A percentile compares a stretch with the other conserved stretches of the same genome.
phyloP scores from a whole-genome alignment of 257 asterid species.

The Solanum boliviense region DNA sequence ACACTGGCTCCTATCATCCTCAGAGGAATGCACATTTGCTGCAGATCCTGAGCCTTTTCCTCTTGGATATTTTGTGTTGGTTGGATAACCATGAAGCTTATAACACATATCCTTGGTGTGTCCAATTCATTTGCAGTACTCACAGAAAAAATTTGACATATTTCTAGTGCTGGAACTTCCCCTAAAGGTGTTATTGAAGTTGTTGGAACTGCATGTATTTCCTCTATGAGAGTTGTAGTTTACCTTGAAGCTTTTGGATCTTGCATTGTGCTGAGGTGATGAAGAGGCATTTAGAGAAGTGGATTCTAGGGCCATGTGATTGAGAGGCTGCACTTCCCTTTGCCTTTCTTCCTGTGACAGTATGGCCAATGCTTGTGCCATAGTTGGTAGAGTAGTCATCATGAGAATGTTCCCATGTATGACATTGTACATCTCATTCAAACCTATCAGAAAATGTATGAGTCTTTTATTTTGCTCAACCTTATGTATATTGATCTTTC shows the following conservation, averaged over 20 bases:
- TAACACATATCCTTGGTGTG: background rate
- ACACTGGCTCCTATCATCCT: background rate
- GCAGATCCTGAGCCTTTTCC: background rate
- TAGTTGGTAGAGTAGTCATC: too few relatives aligned
- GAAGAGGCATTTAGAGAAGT: too few relatives aligned
- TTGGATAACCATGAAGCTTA: background rate
- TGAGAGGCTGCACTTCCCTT: too few relatives aligned
- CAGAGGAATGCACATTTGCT: background rate
- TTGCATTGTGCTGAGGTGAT: too few relatives aligned
- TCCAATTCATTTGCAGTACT: background rate
- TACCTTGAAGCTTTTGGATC: background rate
- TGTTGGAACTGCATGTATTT: background rate
- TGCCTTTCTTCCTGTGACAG: too few relatives aligned
- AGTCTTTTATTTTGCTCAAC: too few relatives aligned
- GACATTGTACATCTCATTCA: too few relatives aligned
- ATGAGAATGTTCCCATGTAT: too few relatives aligned
- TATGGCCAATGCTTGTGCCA: too few relatives aligned
- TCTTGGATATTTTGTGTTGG: background rate
- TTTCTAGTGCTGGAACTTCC: background rate
- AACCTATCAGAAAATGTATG: too few relatives aligned
- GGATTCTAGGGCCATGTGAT: too few relatives aligned
- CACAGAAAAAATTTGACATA: background rate
- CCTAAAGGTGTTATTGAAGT: background rate
- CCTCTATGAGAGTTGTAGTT: background rate
- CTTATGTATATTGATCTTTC: too few relatives aligned